Conservation (phyloP, 805 yeast species). For the Zygoascus tannicola region DNA sequence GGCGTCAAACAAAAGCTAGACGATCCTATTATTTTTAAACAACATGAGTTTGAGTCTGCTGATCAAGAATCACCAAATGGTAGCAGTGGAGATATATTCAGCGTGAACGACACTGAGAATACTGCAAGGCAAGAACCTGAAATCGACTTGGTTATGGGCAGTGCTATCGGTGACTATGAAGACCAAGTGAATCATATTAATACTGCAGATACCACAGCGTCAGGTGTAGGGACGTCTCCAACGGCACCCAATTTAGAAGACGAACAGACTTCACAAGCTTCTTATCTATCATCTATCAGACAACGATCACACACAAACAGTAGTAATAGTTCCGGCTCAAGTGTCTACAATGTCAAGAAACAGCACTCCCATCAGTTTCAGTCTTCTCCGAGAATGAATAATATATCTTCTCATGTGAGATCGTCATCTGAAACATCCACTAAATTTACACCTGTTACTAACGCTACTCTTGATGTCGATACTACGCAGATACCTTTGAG, state of each 20-base stretch:
- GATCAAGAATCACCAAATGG: too few species aligned
- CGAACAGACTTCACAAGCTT: neutral
- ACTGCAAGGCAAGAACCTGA: too few species aligned
- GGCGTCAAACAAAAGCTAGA: constrained; percentile 2
- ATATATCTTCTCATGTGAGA: neutral
- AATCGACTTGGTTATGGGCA: too few species aligned
- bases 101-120: too few species aligned
- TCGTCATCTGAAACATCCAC: too few species aligned
- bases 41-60: neutral
- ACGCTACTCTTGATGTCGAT: neutral
- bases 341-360: neutral
- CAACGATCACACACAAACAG: neutral
- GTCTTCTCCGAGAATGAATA: neutral
- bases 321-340: neutral
- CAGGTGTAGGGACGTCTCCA: too few species aligned
- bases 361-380: neutral
- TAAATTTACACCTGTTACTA: neutral
- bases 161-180: too few species aligned
- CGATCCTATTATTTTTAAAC: constrained; percentile 3
- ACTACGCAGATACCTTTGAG: too few species aligned
- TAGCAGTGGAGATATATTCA: too few species aligned
- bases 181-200: too few species aligned
- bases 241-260: too few species aligned
- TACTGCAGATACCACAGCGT: too few species aligned
- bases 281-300: neutral